These are phyloP conservation scores for Neocatenulostroma microsporum DNA, from an alignment of 2,329 filamentous ascomycete species.

Conservation along the genomic window DNA sequence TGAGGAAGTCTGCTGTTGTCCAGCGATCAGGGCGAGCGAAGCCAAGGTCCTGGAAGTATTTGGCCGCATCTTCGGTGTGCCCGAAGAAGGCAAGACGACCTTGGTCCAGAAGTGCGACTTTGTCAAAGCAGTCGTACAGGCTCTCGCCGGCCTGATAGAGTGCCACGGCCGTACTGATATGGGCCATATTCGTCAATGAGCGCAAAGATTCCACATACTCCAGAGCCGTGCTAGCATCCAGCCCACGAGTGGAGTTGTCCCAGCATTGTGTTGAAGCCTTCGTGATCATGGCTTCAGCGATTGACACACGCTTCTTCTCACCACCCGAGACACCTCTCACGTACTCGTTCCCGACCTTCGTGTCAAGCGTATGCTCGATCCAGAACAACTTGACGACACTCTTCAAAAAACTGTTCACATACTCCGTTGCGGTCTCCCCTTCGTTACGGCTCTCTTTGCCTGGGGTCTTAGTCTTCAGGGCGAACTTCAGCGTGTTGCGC, in stretches of 20 bases:
- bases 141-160: constrained; percentile 80
- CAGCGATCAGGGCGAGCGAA: constrained; percentile 49
- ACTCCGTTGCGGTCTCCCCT: constrained; percentile 18
- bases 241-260: constrained; percentile 42
- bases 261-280: constrained; percentile 33
- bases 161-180: constrained; percentile 76
- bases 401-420: constrained; percentile 9
- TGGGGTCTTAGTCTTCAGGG: constrained; percentile 75
- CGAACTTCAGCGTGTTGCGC: constrained; percentile 77
- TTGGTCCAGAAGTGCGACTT: constrained; percentile 35
- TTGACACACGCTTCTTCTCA: constrained; percentile 43
- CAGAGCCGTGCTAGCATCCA: constrained; percentile 43
- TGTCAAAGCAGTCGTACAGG: constrained; percentile 16
- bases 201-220: constrained; percentile 43
- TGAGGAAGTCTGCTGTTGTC: constrained; percentile 65
- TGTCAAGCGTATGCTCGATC: constrained; percentile 77
- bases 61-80: constrained; percentile 49
- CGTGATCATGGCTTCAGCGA: constrained; percentile 44
- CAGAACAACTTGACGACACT: constrained; percentile 79
- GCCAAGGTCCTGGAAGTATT: constrained; percentile 60
- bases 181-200: constrained; percentile 72
- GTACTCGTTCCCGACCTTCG: constrained; percentile 73
- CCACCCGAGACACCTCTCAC: constrained; percentile 60
- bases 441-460: constrained; percentile 59
- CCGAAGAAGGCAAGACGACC: constrained; percentile 53